Evolutionary conservation across 805 yeast species (phyloP).

Genomic region (Henningerozyma blattae): DNA sequence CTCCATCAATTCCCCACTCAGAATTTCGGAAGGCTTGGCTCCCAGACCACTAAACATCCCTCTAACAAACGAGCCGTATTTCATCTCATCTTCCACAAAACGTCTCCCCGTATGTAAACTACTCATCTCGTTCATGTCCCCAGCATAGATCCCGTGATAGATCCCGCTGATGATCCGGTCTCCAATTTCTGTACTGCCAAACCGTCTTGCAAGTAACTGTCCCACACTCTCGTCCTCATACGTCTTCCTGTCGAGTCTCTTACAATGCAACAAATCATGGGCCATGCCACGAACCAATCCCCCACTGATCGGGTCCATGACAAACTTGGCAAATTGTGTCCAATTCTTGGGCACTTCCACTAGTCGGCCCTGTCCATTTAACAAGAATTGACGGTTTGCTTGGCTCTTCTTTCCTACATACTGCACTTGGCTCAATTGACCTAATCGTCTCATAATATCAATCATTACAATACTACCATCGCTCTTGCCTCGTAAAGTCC

Average conservation of each 20-base stretch:
- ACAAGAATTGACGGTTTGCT: constrained; percentile 64
- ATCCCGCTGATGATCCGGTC: not conserved
- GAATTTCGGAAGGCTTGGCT: no score
- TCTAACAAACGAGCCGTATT: not conserved
- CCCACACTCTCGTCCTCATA: not conserved
- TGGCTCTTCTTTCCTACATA: constrained; percentile 45
- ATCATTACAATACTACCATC: constrained; percentile 62
- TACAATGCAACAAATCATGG: not conserved
- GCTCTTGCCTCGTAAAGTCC: constrained; percentile 77
- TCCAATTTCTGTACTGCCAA: not conserved
- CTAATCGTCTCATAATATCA: constrained; percentile 42
- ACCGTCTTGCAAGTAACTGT: not conserved
- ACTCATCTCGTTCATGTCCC: not conserved
- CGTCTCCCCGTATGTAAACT: not conserved
- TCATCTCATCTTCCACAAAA: not conserved
- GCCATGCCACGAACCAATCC: not conserved
- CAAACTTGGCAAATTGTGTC: constrained; percentile 20
- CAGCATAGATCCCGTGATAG: not conserved
- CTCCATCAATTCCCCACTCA: no score
- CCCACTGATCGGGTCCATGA: no score
- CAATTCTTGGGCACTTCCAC: constrained; percentile 41
- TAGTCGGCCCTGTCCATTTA: constrained; percentile 35
- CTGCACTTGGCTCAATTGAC: constrained; percentile 36
- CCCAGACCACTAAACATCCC: no score
- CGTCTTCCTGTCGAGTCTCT: no score